Percentiles rank a stretch among this genome's conserved stretches.
phyloP scores from a whole-genome alignment of 1,139 yeast species.

The Candida anutae region DNA sequence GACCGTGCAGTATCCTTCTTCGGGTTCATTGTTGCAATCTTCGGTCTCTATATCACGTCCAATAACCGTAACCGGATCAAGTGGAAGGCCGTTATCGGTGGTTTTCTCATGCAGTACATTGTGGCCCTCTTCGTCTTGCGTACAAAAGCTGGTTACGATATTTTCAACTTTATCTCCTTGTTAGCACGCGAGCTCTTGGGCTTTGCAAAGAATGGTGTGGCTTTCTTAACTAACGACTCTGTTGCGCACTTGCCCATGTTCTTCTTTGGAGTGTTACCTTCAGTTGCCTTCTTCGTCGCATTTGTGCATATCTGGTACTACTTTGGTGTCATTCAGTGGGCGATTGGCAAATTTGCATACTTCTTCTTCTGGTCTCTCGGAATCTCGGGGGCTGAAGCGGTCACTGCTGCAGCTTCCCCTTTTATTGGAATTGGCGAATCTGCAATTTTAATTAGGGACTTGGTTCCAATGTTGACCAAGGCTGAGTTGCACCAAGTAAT shows the following conservation, averaged over 20 bases:
- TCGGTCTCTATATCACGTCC: slow-evolving; percentile 41
- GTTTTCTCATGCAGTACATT: slow-evolving; percentile 55
- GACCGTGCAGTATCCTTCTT: slow-evolving; percentile 58
- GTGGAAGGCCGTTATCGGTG: slow-evolving; percentile 60
- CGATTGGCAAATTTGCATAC: slow-evolving; percentile 48
- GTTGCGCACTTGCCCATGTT: slow-evolving; percentile 39
- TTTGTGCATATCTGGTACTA: slow-evolving; percentile 57
- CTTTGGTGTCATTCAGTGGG: slow-evolving; percentile 58
- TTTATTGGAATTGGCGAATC: slow-evolving; percentile 66
- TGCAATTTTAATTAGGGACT: slow-evolving; percentile 55
- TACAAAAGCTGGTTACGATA: slow-evolving; percentile 54
- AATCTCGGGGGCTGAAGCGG: slow-evolving; percentile 61
- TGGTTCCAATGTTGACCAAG: slow-evolving; percentile 51
- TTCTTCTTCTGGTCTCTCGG: slow-evolving; percentile 57
- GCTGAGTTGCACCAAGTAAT: slow-evolving; percentile 62
- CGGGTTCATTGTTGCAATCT: slow-evolving; percentile 46
- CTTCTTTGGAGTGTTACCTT: slow-evolving; percentile 55
- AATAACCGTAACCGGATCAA: slow-evolving; percentile 38
- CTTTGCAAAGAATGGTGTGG: slow-evolving; percentile 58
- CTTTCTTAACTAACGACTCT: slow-evolving; percentile 43
- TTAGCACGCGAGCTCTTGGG: slow-evolving; percentile 54
- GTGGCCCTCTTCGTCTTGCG: slow-evolving; percentile 57
- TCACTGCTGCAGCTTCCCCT: slow-evolving; percentile 65
- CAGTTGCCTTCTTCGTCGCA: slow-evolving; percentile 59
- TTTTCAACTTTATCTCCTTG: slow-evolving; percentile 54